Evolutionary conservation across 106 monocot species (phyloP), one percentile per base, ranked within the genome.

Genomic region (Ottelia alismoides): DNA sequence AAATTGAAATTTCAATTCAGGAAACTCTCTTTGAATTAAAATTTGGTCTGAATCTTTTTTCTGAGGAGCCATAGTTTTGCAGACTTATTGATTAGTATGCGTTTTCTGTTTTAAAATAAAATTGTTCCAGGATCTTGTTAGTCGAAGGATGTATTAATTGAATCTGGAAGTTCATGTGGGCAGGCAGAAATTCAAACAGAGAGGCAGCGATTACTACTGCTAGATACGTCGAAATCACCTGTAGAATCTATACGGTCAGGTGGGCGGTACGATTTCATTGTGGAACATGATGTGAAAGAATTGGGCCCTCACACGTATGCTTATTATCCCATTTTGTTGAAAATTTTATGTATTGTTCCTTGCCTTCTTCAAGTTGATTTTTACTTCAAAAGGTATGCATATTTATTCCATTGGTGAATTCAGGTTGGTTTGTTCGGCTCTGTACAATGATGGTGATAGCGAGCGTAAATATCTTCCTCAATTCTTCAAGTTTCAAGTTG

Each of bases 131-230:
- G n/a, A n/a, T n/a, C n/a, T n/a, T n/a, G n/a, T n/a, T n/a, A n/a
- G n/a, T n/a, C n/a, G n/a, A n/a, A n/a, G n/a, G n/a, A n/a, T n/a
- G n/a, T n/a, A n/a, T n/a, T n/a, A n/a, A n/a, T n/a, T n/a, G n/a
- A n/a, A n/a, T n/a, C n/a, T n/a, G n/a, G n/a, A n/a, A n/a, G n/a
- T n/a, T n/a, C n/a, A n/a, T n/a, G n/a, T n/a, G n/a, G n/a, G 50
- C 75, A 96, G 94, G 94, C 94, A 65, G 94, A 96, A 79, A 82
- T 96, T 60, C 88, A 96, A 60, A 89, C 94, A 20, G 94, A 89
- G 68, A 81, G 59, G 65, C 94, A 96, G 68, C 57, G 73, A 26
- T 71, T 96, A 53, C 32, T 77, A 28, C 67, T 96, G 27, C 64
- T 96, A 43, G 91, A 92, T 65, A 85, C 88, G 23, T 78, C 94